Base-by-base conservation (phyloP, 805 yeast species). In the Kuraishia hungarica region DNA sequence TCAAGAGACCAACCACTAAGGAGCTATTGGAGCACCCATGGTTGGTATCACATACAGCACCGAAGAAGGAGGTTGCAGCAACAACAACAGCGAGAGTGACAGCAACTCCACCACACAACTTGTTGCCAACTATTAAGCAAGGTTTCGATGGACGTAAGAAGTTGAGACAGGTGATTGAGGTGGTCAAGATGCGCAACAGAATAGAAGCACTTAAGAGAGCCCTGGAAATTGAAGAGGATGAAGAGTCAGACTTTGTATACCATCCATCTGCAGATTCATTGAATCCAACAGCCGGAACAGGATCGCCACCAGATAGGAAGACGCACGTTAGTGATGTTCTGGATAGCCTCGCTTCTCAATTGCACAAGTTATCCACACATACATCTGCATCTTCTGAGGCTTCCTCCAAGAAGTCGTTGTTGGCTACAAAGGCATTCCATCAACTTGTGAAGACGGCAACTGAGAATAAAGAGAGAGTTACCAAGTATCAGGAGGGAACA, bases 91-190 rank as follows among this genome's bases (percentile, higher is more conserved):
- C 53, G 1, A 60, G 62, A 20, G 63, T 61, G 48, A 73, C 79
- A 50, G 96, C 5, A 20, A 13, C 22, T 13, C 15, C 6, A 19
- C 15, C 22, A 20, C 20, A 28, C 22, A 20, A 93, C 71, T 80
- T 93, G 73, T 79, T 90, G 69, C 96, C 96, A 23, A 79, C 76
- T 65, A 84, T 93, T 71, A 82, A 83, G 72, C 83, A 84, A 65
- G 89, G 89, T 50, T 88, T 90, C 78, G 83, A 86, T 65, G 96
- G 96, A 35, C 89, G 88, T 65, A 78, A 80, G 64, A 91, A 87
- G 70, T 84, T 94, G 74, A 82, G 84, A 64, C 89, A 86, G 62
- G 97, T 94, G 46, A 86, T 89, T 62, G 96, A 90, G 67, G 75
- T 89, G 65, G 92, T 93, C 53, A 84, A 83, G 62, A 80, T 93